A percentile compares a stretch with the other conserved stretches of the same genome.
Evolutionary conservation across 306 rosid genomes (phyloP).

Genomic region (Ormosia emarginata): DNA sequence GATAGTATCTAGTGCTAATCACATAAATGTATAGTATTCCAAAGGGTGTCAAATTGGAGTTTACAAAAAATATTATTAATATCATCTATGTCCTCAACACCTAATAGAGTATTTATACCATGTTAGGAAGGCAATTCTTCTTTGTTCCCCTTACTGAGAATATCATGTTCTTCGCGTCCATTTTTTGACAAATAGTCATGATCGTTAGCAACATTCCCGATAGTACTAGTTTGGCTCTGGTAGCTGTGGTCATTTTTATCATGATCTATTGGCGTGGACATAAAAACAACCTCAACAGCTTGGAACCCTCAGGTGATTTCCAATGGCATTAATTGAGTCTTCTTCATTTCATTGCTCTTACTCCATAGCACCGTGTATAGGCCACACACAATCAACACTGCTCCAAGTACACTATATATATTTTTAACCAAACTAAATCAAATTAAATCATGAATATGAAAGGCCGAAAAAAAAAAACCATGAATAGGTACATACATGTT

Average conservation of each 20-base stretch:
- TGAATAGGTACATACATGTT: no score
- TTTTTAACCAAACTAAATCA: no score
- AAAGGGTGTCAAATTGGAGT: no score
- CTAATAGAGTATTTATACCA: no score
- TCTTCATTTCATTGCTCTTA: slow-evolving; percentile 31
- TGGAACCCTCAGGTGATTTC: neutral
- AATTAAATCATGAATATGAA: neutral
- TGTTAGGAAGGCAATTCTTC: no score
- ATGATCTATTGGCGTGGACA: neutral
- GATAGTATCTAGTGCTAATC: no score
- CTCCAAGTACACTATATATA: slow-evolving; percentile 32
- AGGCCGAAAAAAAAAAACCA: no score
- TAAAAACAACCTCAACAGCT: neutral
- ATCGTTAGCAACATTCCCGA: neutral
- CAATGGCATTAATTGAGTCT: neutral
- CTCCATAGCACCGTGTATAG: slow-evolving; percentile 34
- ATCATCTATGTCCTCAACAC: no score
- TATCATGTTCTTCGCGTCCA: neutral
- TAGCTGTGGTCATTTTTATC: neutral
- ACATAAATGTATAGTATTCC: no score
- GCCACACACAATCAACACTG: slow-evolving; percentile 21
- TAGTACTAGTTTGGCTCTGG: neutral
- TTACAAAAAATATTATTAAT: no score
- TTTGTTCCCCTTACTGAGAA: no score
- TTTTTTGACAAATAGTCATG: neutral